phyloP scores from a whole-genome alignment of 305 asterid species.

The Petunia hybrid region DNA sequence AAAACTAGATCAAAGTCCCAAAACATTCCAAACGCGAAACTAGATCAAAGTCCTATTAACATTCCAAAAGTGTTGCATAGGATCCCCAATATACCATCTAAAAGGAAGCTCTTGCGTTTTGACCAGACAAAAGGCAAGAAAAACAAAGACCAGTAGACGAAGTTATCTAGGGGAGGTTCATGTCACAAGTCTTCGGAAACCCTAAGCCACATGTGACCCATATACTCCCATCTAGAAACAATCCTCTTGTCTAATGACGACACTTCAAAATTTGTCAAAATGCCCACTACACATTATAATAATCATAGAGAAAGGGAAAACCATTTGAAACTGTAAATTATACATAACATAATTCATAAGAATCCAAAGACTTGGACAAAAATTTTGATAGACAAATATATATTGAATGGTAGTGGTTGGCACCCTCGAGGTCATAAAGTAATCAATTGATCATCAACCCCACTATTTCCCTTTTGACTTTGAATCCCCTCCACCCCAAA shows the following conservation, averaged over 20 bases:
- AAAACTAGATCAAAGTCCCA: no score
- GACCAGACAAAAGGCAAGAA: not conserved
- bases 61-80: not conserved
- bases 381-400: not conserved
- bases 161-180: not conserved
- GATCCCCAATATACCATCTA: not conserved
- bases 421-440: conserved; percentile 9
- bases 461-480: not conserved
- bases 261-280: not conserved
- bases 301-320: not conserved
- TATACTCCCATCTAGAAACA: not conserved
- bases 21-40: no score
- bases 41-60: not conserved
- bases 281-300: not conserved
- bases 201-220: not conserved
- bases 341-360: not conserved
- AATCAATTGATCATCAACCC: conserved; percentile 10
- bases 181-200: not conserved
- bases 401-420: not conserved
- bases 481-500: not conserved
- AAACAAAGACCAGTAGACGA: not conserved
- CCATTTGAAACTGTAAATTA: not conserved
- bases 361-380: not conserved
- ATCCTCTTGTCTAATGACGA: not conserved
- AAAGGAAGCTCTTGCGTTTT: not conserved